A percentile compares a stretch with the other conserved stretches of the same genome.
phyloP scores from a whole-genome alignment of 768 basidiomycete genomes.

The Lepiota brunneoincarnata region DNA sequence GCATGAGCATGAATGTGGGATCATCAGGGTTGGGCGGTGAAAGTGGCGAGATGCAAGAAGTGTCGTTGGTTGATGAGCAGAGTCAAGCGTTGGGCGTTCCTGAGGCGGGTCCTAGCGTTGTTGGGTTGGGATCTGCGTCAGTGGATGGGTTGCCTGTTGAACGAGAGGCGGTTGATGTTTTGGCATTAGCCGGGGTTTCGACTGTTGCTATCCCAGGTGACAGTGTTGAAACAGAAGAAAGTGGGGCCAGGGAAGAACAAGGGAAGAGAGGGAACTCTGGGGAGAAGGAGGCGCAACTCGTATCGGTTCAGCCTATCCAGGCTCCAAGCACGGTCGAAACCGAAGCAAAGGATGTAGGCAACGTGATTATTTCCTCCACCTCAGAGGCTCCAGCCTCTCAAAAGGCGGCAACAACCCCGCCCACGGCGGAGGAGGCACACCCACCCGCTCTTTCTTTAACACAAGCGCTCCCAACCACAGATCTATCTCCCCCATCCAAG shows the following conservation, averaged over 20 bases:
- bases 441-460: not conserved
- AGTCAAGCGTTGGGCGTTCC: not conserved
- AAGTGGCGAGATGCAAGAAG: not conserved
- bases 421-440: not conserved
- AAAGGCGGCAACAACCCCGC: not conserved
- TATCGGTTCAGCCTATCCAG: not conserved
- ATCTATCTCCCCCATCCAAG: not conserved
- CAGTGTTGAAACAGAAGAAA: not conserved
- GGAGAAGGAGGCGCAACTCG: not conserved
- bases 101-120: not conserved
- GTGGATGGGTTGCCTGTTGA: not conserved
- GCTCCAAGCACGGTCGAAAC: not conserved
- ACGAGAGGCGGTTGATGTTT: not conserved
- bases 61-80: not conserved
- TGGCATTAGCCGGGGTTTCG: not conserved
- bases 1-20: not conserved
- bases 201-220: not conserved
- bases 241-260: not conserved
- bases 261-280: not conserved
- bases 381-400: not conserved
- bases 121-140: not conserved
- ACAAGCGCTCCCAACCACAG: not conserved
- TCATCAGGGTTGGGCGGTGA: not conserved
- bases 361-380: not conserved
- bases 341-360: not conserved